Evolutionary conservation across 1,284 basidiomycete species (phyloP), one percentile per base, ranked within the genome.

Genomic region (Puccinia hordei): DNA sequence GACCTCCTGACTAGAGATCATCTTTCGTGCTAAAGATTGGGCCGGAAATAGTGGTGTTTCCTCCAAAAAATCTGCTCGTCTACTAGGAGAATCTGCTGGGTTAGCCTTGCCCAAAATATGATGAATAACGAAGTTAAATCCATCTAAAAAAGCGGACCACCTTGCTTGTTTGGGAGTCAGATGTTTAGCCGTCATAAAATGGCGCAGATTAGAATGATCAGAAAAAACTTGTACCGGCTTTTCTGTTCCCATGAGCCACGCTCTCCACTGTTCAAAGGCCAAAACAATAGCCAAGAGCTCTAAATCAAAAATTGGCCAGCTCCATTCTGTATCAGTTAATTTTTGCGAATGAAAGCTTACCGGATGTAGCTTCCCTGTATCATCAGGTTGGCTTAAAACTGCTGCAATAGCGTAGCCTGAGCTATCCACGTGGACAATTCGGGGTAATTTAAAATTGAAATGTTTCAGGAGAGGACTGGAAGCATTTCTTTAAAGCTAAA

Each of bases 231-330:
- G 33, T 30, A 75, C 59, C 12, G 73, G 73, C 3, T 41, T 22
- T 4, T 12, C 27, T 2, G 57, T 75, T 5, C 73, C 73, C 17
- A 63, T 65, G 0, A 75, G 81, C 65, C 22, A 49, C 33, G 63
- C 65, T 3, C 73, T 15, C 1, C 57, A 76, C 46, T 46, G 65
- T 46, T 41, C 46, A 76, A 76, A 61, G 57, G 73, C 1, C 30
- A n/a, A n/a, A n/a, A n/a, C n/a, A n/a, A n/a, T n/a, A n/a, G n/a
- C n/a, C n/a, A n/a, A n/a, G n/a, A n/a, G n/a, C n/a, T n/a, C n/a
- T n/a, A n/a, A n/a, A n/a, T n/a, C n/a, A n/a, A n/a, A n/a, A n/a
- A n/a, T n/a, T n/a, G n/a, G n/a, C n/a, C n/a, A n/a, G n/a, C n/a
- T n/a, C n/a, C n/a, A n/a, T n/a, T n/a, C n/a, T n/a, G n/a, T n/a